phyloP scores from a whole-genome alignment of 768 basidiomycete species.

The Chiua virens region DNA sequence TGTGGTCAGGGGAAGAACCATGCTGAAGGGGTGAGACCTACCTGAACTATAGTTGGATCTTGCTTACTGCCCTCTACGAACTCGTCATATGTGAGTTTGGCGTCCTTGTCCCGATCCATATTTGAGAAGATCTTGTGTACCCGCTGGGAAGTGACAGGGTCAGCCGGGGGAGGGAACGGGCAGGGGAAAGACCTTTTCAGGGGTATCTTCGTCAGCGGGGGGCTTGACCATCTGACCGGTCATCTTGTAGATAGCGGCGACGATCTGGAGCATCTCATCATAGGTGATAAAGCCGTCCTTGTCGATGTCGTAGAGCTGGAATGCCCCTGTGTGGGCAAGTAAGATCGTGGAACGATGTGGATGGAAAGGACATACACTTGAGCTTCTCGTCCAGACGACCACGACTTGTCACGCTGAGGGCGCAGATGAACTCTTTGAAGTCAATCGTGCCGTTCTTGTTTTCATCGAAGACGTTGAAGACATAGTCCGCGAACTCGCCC shows the following conservation, averaged over 20 bases:
- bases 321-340: slow-evolving; percentile 74
- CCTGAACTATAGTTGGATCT: slow-evolving; percentile 99
- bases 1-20: slow-evolving; percentile 6
- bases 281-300: slow-evolving; percentile 98
- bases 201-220: slow-evolving; percentile 98
- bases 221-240: slow-evolving; percentile 99
- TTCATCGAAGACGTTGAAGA: slow-evolving; percentile 96
- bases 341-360: slow-evolving; percentile 13
- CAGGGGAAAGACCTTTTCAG: slow-evolving; percentile 74
- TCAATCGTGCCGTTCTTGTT: slow-evolving; percentile 97
- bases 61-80: slow-evolving; percentile 99
- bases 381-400: slow-evolving; percentile 97
- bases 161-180: slow-evolving; percentile 8
- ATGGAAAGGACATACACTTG: slow-evolving; percentile 66
- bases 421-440: slow-evolving; percentile 99
- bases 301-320: slow-evolving; percentile 98
- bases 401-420: slow-evolving; percentile 90
- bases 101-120: slow-evolving; percentile 97
- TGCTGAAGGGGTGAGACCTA: slow-evolving; percentile 33
- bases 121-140: slow-evolving; percentile 98
- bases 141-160: slow-evolving; percentile 54
- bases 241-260: slow-evolving; percentile 99
- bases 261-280: slow-evolving; percentile 98
- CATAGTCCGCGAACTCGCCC: slow-evolving; percentile 93
- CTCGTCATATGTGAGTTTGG: slow-evolving; percentile 91